Conservation (phyloP, 148 eudicot species). For the Salicornia ramosissima region DNA sequence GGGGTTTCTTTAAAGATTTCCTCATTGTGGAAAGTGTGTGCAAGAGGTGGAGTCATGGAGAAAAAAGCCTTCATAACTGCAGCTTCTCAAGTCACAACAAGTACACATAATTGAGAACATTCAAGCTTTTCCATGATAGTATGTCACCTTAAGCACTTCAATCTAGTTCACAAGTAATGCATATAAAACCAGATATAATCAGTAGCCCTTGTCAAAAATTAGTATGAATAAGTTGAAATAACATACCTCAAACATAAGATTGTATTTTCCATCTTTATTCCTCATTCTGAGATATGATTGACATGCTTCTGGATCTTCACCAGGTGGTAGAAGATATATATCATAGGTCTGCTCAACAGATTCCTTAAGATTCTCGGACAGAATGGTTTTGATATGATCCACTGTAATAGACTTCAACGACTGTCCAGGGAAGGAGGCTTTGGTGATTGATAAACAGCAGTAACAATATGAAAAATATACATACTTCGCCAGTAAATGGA, state of each 20-base stretch:
- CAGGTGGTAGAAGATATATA: slow-evolving; percentile 92
- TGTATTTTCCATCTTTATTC: slow-evolving; percentile 94
- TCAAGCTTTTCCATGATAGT: neutral
- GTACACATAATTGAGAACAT: neutral
- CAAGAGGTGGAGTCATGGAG: neutral
- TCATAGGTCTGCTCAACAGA: slow-evolving; percentile 75
- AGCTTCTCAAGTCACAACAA: neutral
- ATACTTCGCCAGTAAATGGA: neutral
- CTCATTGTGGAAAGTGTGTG: neutral
- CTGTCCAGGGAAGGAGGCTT: slow-evolving; percentile 31
- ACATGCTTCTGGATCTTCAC: slow-evolving; percentile 97
- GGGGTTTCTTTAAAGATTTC: neutral
- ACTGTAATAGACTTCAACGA: slow-evolving; percentile 54
- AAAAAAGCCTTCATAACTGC: neutral
- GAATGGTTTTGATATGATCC: slow-evolving; percentile 60
- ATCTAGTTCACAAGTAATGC: neutral
- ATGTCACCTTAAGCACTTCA: neutral
- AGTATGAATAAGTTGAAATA: slow-evolving; percentile 8
- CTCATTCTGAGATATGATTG: slow-evolving; percentile 96
- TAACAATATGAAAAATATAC: neutral
- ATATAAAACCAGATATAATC: neutral
- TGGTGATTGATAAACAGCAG: slow-evolving; percentile 9
- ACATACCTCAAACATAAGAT: slow-evolving; percentile 96
- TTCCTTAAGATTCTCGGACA: slow-evolving; percentile 50
- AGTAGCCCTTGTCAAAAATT: neutral